Conservation (phyloP, 2,329 filamentous ascomycete genomes). For the Stagonosporopsis vannaccii region DNA sequence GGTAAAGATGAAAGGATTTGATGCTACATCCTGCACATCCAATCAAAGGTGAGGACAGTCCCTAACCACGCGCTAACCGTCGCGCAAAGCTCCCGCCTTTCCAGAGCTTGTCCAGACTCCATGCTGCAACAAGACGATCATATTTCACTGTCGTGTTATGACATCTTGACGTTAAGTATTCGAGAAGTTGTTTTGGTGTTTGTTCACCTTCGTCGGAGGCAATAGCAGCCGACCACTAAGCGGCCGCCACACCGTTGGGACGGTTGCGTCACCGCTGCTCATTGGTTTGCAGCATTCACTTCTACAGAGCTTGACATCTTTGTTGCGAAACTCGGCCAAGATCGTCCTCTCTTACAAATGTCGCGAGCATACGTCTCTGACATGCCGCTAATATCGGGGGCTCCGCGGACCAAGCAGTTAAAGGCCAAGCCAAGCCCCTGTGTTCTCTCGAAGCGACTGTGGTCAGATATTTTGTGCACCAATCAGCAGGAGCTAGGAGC, state of each 20-base stretch:
- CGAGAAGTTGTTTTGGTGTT: neutral
- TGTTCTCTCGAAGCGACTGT: conserved; percentile 5
- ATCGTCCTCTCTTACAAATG: neutral
- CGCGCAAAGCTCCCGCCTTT: neutral
- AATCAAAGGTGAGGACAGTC: neutral
- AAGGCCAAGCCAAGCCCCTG: conserved; percentile 1
- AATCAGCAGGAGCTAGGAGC: conserved; percentile 15
- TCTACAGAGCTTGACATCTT: neutral
- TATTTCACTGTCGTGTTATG: neutral
- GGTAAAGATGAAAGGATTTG: neutral
- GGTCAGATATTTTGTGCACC: conserved; percentile 14
- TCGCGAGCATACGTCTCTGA: conserved; percentile 1
- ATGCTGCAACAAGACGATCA: neutral
- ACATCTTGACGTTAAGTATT: neutral
- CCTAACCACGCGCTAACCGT: neutral
- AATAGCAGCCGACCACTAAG: neutral
- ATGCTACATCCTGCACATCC: neutral
- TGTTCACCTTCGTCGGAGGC: neutral
- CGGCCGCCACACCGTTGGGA: neutral
- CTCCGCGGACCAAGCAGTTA: neutral
- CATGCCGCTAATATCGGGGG: neutral
- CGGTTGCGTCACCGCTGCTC: neutral
- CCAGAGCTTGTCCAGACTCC: conserved; percentile 3
- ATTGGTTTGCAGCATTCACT: neutral
- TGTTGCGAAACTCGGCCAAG: conserved; percentile 5